Base-by-base conservation (phyloP, 2,329 filamentous ascomycete genomes). In the Thielaviopsis euricoi region DNA sequence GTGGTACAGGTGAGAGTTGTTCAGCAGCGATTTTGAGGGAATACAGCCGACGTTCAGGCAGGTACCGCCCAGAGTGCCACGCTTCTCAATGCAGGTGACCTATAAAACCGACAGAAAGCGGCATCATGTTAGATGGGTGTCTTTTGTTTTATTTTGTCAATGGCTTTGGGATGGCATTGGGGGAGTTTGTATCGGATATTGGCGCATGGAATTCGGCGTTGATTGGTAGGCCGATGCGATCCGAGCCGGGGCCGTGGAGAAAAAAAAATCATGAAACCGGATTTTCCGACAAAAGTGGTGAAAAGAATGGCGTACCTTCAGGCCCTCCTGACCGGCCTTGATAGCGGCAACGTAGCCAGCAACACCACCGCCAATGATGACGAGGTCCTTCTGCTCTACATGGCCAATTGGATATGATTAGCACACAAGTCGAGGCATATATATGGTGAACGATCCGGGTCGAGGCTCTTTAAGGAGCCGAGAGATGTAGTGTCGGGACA, bases 21-120 rank as follows among this genome's bases (percentile, higher is more conserved):
- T 98, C 72, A 98, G 87, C 65, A 98, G 88, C 62, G 93, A 96
- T 76, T 98, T 98, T 64, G 93, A 98, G 64, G 93, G 93, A 70
- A 98, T 98, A 76, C 93, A 98, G 75, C 93, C 93, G 69, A 98
- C 93, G 72, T 98, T 98, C 68, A 98, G 77, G 78, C 93, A 98
- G 68, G 93, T 98, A 71, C 93, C 93, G 68, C 93, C 93, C 66
- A 98, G 84, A 61, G 82, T 79, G 65, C 93, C 93, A 70, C 93
- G 89, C 81, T 98, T 98, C 77, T 98, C 93, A 76, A 98, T 94
- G 75, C 93, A 98, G 62, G 89, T 81, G 63, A 95, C 91, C 89
- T 95, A 59, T 37, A 64, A 10, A n/a, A 48, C 1, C 43, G 43
- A 21, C n/a, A 9, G n/a, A 48, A 21, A 21, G n/a, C 43, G 43